Evolutionary conservation across 1,139 yeast species (phyloP).

Genomic region (Blastobotrys aristatus): DNA sequence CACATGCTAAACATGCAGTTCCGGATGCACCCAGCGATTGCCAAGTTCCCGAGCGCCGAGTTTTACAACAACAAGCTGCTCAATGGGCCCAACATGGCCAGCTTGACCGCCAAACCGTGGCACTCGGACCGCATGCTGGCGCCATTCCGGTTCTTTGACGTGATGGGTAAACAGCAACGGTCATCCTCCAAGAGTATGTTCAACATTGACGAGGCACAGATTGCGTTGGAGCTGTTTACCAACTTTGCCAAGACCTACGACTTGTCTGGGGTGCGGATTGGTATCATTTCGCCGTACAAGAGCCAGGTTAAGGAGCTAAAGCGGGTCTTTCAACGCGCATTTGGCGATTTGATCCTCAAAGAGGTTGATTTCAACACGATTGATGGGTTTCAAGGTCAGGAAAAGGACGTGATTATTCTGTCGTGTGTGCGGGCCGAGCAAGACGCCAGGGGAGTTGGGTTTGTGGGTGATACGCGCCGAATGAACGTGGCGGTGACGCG

Average conservation of each 20-base stretch:
- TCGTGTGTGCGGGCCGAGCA: slow-evolving; percentile 91
- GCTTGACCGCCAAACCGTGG: slow-evolving; percentile 66
- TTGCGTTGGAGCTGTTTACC: slow-evolving; percentile 63
- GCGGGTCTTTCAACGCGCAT: slow-evolving; percentile 50
- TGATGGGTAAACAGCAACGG: slow-evolving; percentile 58
- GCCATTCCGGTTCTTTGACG: slow-evolving; percentile 79
- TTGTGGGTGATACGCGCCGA: slow-evolving; percentile 82
- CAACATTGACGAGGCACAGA: slow-evolving; percentile 64
- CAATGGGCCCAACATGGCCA: slow-evolving; percentile 71
- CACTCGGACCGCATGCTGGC: slow-evolving; percentile 49
- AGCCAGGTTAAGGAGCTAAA: slow-evolving; percentile 69
- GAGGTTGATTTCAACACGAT: slow-evolving; percentile 89
- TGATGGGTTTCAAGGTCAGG: slow-evolving; percentile 98
- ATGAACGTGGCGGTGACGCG: slow-evolving; percentile 96
- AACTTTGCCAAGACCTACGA: background rate
- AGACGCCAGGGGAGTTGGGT: slow-evolving; percentile 61
- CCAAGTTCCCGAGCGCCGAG: slow-evolving; percentile 77
- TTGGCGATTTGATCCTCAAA: slow-evolving; percentile 57
- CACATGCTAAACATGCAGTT: slow-evolving; percentile 89
- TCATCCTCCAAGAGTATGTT: slow-evolving; percentile 64
- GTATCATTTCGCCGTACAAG: slow-evolving; percentile 91
- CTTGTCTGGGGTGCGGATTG: slow-evolving; percentile 63
- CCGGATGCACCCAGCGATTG: slow-evolving; percentile 95
- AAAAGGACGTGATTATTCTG: slow-evolving; percentile 85
- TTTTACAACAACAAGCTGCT: slow-evolving; percentile 68